Percentiles rank a stretch among this genome's conserved stretches.
Evolutionary conservation across 805 yeast species (phyloP).

Genomic region (Ogataea chonburiensis): DNA sequence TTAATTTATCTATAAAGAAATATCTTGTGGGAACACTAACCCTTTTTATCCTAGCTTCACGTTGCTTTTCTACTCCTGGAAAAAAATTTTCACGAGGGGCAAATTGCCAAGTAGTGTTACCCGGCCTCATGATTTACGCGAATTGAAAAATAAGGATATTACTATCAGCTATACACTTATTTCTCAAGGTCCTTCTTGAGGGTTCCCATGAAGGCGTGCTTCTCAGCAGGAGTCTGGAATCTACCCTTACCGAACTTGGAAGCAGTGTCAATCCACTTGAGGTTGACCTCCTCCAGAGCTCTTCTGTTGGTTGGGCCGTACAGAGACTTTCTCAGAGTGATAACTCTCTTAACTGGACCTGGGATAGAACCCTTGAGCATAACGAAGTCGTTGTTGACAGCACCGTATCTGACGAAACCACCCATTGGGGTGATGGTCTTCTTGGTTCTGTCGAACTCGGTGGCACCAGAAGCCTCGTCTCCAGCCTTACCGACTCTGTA

Average conservation of each 20-base stretch:
- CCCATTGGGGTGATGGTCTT: constrained; percentile 99
- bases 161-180: constrained; percentile 11
- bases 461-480: constrained; percentile 92
- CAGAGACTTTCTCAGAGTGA: constrained; percentile 97
- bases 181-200: constrained; percentile 89
- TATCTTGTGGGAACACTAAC: constrained; percentile 12
- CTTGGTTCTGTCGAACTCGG: constrained; percentile 99
- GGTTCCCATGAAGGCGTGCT: constrained; percentile 99
- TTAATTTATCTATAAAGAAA: constrained; percentile 13
- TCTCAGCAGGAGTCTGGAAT: constrained; percentile 99
- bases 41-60: constrained; percentile 12
- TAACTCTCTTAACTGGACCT: constrained; percentile 99
- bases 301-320: constrained; percentile 97
- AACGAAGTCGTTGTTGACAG: constrained; percentile 95
- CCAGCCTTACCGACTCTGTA: constrained; percentile 98
- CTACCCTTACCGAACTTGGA: constrained; percentile 99
- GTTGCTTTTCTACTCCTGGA: constrained; percentile 10
- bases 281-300: constrained; percentile 93
- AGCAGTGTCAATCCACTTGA: constrained; percentile 99
- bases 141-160: constrained; percentile 6
- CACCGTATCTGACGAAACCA: constrained; percentile 99
- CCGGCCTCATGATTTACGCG: constrained; percentile 4
- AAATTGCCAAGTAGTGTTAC: constrained; percentile 6
- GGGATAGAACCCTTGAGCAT: constrained; percentile 98
- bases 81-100: constrained; percentile 13